Evolutionary conservation across 257 asterid species (phyloP).

Genomic region (Nicotiana noctiflora): DNA sequence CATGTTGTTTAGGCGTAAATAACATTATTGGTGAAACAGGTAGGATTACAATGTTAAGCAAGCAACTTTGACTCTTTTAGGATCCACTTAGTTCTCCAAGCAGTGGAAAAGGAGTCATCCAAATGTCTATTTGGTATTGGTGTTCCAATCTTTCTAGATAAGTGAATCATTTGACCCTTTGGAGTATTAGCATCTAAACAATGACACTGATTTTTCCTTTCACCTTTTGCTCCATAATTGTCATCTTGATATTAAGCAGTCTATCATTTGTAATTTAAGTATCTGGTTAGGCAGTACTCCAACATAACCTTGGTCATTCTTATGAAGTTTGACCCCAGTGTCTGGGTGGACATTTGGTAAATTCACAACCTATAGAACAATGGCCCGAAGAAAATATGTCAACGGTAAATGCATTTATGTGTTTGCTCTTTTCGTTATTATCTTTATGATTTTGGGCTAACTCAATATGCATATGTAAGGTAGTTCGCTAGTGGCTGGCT

Average conservation of each 20-base stretch:
- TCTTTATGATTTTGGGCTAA: background rate
- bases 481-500: background rate
- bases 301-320: background rate
- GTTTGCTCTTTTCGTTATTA: background rate
- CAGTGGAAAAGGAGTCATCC: background rate
- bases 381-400: background rate
- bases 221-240: constrained; percentile 1
- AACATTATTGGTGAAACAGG: background rate
- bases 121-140: background rate
- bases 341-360: background rate
- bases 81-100: background rate
- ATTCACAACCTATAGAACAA: background rate
- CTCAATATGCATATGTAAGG: background rate
- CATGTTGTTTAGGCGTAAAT: background rate
- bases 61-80: background rate
- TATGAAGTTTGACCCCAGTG: background rate
- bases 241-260: background rate
- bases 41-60: background rate
- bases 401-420: background rate
- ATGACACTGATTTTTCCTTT: background rate
- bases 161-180: background rate
- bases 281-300: background rate
- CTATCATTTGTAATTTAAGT: background rate
- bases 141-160: background rate
- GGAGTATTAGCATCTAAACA: background rate